A percentile compares a stretch with the other conserved stretches of the same genome.
Evolutionary conservation across 1,284 basidiomycete species (phyloP).

Genomic region (Moesziomyces globuligerus): DNA sequence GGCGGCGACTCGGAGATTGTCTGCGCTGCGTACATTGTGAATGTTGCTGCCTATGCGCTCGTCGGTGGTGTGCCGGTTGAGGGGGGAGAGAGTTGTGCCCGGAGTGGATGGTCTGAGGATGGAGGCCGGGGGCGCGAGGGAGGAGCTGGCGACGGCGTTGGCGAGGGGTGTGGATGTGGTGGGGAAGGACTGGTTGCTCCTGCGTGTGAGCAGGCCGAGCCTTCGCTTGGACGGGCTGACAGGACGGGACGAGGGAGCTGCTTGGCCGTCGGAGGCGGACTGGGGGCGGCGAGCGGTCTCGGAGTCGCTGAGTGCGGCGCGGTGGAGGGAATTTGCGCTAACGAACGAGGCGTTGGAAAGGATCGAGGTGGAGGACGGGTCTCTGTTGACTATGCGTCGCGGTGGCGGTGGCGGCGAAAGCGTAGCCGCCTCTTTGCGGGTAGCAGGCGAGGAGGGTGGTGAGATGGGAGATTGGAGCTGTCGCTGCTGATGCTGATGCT

Average conservation of each 20-base stretch:
- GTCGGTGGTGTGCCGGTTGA: not conserved
- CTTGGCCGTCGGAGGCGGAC: slow-evolving; percentile 8
- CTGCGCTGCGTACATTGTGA: slow-evolving; percentile 27
- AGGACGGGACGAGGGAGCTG: slow-evolving; percentile 4
- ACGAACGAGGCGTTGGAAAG: slow-evolving; percentile 38
- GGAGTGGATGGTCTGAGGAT: slow-evolving; percentile 10
- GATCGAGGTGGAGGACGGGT: slow-evolving; percentile 37
- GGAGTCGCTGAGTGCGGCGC: slow-evolving; percentile 36
- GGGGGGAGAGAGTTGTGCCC: not conserved
- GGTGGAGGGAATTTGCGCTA: slow-evolving; percentile 34
- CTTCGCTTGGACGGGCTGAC: slow-evolving; percentile 21
- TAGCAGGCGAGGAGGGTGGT: slow-evolving; percentile 15
- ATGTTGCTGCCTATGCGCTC: not conserved
- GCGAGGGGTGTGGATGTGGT: no score
- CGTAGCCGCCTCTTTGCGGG: not conserved
- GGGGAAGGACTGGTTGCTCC: slow-evolving; percentile 32
- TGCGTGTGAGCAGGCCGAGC: slow-evolving; percentile 12
- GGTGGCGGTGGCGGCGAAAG: slow-evolving; percentile 9
- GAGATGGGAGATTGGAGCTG: not conserved
- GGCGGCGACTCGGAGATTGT: slow-evolving; percentile 31
- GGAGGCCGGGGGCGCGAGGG: slow-evolving; percentile 15
- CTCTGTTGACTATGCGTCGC: slow-evolving; percentile 22
- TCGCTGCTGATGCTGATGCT: not conserved
- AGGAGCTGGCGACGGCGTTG: not conserved
- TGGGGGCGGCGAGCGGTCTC: slow-evolving; percentile 19